Conservation (phyloP, 1,284 basidiomycete species). For the Moniliella sp. region DNA sequence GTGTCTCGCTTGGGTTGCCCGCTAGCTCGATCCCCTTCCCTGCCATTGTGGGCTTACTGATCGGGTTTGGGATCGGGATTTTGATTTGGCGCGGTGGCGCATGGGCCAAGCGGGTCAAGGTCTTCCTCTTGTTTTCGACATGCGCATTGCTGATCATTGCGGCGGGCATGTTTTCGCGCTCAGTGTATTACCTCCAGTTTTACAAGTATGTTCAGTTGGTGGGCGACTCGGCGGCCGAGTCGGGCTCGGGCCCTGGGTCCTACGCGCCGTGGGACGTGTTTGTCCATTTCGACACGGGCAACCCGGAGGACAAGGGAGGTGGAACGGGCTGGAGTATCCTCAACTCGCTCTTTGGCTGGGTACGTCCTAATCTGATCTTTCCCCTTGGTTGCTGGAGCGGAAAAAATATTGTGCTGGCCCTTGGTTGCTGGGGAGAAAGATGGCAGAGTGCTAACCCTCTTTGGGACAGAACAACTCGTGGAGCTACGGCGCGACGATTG, state of each 20-base stretch:
- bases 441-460: too few relatives aligned
- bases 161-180: conserved; percentile 20
- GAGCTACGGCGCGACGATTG: too few relatives aligned
- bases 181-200: conserved; percentile 24
- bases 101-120: conserved; percentile 6
- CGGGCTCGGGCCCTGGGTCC: conserved; percentile 15
- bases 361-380: too few relatives aligned
- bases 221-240: conserved; percentile 21
- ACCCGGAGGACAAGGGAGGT: conserved; percentile 43
- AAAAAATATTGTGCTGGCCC: too few relatives aligned
- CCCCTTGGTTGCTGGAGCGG: too few relatives aligned
- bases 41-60: conserved; percentile 19
- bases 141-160: conserved; percentile 24
- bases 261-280: too few relatives aligned
- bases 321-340: conserved; percentile 28
- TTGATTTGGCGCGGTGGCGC: conserved; percentile 20
- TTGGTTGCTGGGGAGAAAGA: too few relatives aligned
- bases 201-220: conserved; percentile 19
- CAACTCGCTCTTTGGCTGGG: conserved; percentile 27
- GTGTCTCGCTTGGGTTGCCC: conserved; percentile 24
- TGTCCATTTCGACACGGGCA: conserved; percentile 52
- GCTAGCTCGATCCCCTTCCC: conserved; percentile 26
- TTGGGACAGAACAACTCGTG: too few relatives aligned
- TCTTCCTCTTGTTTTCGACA: conserved; percentile 22
- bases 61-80: conserved; percentile 16